Conservation (phyloP, 345 rosid species). For the Excoecaria agallocha region DNA sequence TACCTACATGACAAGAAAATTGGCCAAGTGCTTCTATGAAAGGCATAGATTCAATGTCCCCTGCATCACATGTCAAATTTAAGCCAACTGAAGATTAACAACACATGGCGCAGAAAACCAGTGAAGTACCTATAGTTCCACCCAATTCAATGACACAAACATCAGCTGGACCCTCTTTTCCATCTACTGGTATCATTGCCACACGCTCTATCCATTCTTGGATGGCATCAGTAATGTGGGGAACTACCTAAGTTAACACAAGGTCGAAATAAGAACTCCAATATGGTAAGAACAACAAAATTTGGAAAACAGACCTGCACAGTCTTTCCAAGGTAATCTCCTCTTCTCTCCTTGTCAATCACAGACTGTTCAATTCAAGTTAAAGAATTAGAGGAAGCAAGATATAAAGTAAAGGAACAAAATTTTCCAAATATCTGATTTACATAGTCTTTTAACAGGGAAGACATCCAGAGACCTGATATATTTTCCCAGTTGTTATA, state of each 20-base stretch:
- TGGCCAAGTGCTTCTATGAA: conserved; percentile 96
- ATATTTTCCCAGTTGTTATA: conserved; percentile 90
- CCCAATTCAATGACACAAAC: conserved; percentile 98
- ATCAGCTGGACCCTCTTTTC: conserved; percentile 80
- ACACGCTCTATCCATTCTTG: conserved; percentile 97
- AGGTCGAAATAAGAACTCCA: not conserved
- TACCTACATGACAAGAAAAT: conserved; percentile 90
- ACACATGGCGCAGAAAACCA: not conserved
- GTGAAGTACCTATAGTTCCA: conserved; percentile 79
- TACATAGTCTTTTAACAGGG: not conserved
- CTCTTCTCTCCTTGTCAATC: conserved; percentile 86
- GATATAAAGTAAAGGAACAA: not conserved
- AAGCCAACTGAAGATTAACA: conserved; percentile 4
- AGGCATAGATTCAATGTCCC: conserved; percentile 98
- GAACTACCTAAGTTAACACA: conserved; percentile 65
- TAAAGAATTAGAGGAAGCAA: not conserved
- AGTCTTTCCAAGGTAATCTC: conserved; percentile 94
- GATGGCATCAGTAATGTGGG: conserved; percentile 94
- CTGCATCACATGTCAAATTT: conserved; percentile 39
- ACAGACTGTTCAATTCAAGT: conserved; percentile 49
- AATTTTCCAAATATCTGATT: not conserved
- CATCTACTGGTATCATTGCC: conserved; percentile 80
- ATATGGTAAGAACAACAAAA: not conserved
- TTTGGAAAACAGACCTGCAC: conserved; percentile 63
- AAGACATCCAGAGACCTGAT: conserved; percentile 49